Evolutionary conservation across 1,139 yeast genomes (phyloP).

Genomic region (Suhomyces terraborum): DNA sequence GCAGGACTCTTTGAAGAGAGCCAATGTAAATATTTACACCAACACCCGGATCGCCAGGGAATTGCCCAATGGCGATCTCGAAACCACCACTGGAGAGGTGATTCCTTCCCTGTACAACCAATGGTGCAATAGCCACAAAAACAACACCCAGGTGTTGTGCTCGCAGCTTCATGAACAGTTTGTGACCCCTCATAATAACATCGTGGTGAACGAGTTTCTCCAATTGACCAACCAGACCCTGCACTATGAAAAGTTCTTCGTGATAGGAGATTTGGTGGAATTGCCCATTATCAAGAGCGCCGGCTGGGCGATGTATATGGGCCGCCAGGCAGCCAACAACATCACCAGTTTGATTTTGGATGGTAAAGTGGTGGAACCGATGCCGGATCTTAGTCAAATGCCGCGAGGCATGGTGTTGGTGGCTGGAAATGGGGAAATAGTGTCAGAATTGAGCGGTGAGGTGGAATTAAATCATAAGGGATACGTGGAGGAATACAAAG

Average conservation of each 20-base stretch:
- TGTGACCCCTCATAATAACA: constrained; percentile 30
- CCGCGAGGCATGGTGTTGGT: constrained; percentile 49
- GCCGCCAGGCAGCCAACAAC: constrained; percentile 45
- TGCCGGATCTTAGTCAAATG: constrained; percentile 36
- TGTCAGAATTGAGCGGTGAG: constrained; percentile 40
- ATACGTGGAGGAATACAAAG: constrained; percentile 45
- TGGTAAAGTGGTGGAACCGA: constrained; percentile 34
- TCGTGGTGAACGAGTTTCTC: constrained; percentile 39
- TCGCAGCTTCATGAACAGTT: constrained; percentile 21
- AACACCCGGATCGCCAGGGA: constrained; percentile 30
- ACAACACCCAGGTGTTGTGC: constrained; percentile 37
- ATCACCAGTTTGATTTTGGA: constrained; percentile 34
- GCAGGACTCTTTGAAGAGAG: constrained; percentile 28
- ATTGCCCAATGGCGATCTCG: constrained; percentile 31
- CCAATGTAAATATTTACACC: constrained; percentile 23
- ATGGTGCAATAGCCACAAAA: constrained; percentile 49
- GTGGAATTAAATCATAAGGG: constrained; percentile 38
- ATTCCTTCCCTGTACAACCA: constrained; percentile 39
- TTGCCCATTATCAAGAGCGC: constrained; percentile 47
- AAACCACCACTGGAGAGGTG: constrained; percentile 30
- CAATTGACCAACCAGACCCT: constrained; percentile 29
- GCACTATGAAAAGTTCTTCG: constrained; percentile 32
- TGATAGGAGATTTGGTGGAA: constrained; percentile 45
- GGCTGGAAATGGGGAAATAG: constrained; percentile 44
- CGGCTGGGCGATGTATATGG: constrained; percentile 52